phyloP scores from a whole-genome alignment of 805 yeast species.

The Candida andamanensis region DNA sequence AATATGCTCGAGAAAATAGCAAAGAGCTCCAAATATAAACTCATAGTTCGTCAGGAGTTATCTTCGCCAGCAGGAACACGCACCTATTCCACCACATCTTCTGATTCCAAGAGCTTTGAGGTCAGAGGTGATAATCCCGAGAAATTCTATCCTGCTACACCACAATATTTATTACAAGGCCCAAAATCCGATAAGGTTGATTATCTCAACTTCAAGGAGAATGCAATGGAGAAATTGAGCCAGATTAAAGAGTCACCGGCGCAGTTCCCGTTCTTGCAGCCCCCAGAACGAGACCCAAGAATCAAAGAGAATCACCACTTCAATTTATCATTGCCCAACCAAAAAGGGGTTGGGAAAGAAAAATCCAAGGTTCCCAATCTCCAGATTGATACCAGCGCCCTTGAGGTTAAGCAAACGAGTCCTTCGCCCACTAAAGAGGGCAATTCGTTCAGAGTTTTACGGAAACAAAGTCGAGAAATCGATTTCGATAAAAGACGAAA shows the following conservation, averaged over 20 bases:
- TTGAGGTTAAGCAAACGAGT: background rate
- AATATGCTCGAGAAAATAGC: conserved; percentile 34
- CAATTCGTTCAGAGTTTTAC: conserved; percentile 52
- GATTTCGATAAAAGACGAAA: conserved; percentile 76
- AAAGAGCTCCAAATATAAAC: conserved; percentile 25
- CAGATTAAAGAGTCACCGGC: conserved; percentile 13
- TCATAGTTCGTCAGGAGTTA: conserved; percentile 30
- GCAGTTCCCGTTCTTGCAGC: conserved; percentile 7
- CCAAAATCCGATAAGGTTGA: conserved; percentile 39
- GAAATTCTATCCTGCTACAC: conserved; percentile 56
- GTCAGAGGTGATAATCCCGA: conserved; percentile 36
- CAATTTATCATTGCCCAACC: conserved; percentile 10
- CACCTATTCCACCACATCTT: conserved; percentile 44
- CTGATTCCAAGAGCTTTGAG: conserved; percentile 52
- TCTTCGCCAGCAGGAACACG: conserved; percentile 26
- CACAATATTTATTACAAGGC: conserved; percentile 54
- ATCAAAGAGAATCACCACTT: conserved; percentile 3
- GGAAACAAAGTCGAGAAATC: conserved; percentile 65
- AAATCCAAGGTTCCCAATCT: conserved; percentile 10
- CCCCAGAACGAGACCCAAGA: conserved; percentile 1
- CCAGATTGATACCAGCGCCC: conserved; percentile 11
- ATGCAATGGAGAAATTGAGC: conserved; percentile 11
- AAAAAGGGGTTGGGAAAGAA: conserved; percentile 4
- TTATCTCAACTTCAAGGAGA: conserved; percentile 54
- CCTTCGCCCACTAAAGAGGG: conserved; percentile 4